Evolutionary conservation across 202 grass and related monocot species (phyloP).

Genomic region (Panicum hallii): DNA sequence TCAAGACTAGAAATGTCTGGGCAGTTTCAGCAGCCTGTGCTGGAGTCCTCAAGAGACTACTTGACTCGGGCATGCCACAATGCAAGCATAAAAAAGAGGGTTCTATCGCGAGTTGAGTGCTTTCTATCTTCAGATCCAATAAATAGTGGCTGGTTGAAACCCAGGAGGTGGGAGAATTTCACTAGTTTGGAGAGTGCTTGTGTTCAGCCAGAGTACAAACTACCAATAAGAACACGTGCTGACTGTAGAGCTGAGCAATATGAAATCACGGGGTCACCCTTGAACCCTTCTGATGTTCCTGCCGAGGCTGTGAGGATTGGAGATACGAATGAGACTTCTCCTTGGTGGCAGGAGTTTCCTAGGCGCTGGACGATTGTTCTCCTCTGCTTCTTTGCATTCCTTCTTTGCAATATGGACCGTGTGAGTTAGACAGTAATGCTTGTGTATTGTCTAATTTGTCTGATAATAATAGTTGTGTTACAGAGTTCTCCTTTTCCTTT

Average conservation of each 20-base stretch:
- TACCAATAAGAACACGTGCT: constrained; percentile 45
- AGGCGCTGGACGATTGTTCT: constrained; percentile 82
- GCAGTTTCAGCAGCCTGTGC: constrained; percentile 26
- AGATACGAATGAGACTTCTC: constrained; percentile 48
- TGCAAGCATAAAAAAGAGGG: constrained; percentile 50
- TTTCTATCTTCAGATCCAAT: constrained; percentile 53
- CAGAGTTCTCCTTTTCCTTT: constrained; percentile 30
- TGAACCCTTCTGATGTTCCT: constrained; percentile 61
- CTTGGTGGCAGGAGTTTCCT: constrained; percentile 91
- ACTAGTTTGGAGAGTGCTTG: constrained; percentile 20
- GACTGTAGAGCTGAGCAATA: constrained; percentile 78
- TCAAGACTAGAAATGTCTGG: constrained; percentile 18
- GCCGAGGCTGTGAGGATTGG: constrained; percentile 57
- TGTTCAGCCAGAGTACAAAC: constrained; percentile 40
- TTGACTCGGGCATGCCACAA: constrained; percentile 20
- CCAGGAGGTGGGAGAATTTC: constrained; percentile 56
- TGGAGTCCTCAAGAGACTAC: constrained; percentile 19
- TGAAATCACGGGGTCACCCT: constrained; percentile 64
- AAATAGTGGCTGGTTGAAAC: constrained; percentile 57
- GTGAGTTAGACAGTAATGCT: constrained; percentile 56
- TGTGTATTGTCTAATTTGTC: constrained; percentile 1
- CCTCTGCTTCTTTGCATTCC: constrained; percentile 86
- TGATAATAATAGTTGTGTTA: constrained; percentile 13
- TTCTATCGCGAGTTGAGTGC: constrained; percentile 49
- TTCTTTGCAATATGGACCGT: constrained; percentile 98